These are phyloP conservation scores for Epichloe baconii DNA, from an alignment of 2,329 filamentous ascomycete species.

Conservation along the genomic window DNA sequence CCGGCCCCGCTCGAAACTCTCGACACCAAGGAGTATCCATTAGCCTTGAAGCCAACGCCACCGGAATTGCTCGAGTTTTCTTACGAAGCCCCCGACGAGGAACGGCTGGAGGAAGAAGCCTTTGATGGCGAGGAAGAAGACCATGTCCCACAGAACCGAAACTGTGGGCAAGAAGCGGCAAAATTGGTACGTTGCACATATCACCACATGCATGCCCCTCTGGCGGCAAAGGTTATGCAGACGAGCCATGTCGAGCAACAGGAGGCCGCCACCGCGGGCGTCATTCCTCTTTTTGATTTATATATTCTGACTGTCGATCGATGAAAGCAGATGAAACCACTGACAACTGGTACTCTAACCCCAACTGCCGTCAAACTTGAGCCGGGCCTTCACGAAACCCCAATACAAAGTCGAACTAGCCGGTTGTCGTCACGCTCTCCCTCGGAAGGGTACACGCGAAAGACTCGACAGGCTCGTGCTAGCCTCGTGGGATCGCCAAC, in stretches of 20 bases:
- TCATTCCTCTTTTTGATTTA: neutral
- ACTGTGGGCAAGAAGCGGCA: neutral
- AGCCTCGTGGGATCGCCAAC: constrained; percentile 19
- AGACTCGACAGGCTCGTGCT: constrained; percentile 16
- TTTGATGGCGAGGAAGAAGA: constrained; percentile 12
- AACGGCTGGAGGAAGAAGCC: constrained; percentile 13
- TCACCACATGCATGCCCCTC: neutral
- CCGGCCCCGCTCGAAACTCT: constrained; percentile 58
- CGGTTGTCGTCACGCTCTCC: constrained; percentile 22
- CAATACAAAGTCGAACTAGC: constrained; percentile 14
- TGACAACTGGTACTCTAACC: constrained; percentile 12
- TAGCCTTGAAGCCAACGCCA: constrained; percentile 73
- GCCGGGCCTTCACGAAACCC: constrained; percentile 12
- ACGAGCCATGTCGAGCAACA: neutral
- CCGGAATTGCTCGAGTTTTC: constrained; percentile 63
- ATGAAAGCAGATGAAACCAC: constrained; percentile 10
- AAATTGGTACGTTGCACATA: constrained; percentile 12
- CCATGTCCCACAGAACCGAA: constrained; percentile 6
- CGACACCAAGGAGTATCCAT: constrained; percentile 79
- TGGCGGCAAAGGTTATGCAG: neutral
- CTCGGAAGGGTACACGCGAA: constrained; percentile 19
- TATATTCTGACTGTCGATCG: constrained; percentile 2
- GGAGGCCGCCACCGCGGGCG: neutral
- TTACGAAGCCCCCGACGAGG: constrained; percentile 44
- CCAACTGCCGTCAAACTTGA: constrained; percentile 16